A percentile compares a stretch with the other conserved stretches of the same genome.
Evolutionary conservation across 2,329 filamentous ascomycete genomes (phyloP).

Genomic region (Trichoderma oligosporum): DNA sequence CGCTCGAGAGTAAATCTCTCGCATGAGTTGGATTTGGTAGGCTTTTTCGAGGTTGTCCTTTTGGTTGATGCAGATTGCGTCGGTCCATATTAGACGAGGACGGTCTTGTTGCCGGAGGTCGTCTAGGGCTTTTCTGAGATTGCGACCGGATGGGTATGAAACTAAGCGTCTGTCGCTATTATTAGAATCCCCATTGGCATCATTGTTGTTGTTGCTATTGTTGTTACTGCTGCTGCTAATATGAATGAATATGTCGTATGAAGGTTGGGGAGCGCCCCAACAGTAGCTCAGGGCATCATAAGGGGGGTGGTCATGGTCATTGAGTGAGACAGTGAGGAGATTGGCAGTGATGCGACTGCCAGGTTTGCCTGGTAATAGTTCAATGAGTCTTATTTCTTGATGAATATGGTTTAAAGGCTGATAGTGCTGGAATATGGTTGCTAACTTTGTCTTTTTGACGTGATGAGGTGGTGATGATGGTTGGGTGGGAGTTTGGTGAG

Average conservation of each 20-base stretch:
- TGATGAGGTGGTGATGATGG: neutral
- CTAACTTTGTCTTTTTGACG: neutral
- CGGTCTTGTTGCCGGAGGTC: neutral
- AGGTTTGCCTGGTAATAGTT: neutral
- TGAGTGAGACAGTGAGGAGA: neutral
- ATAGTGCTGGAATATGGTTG: neutral
- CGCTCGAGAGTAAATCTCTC: neutral
- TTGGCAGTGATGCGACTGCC: neutral
- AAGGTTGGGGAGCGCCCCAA: neutral
- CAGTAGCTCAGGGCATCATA: neutral
- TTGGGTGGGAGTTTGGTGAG: neutral
- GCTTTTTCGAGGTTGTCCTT: slow-evolving; percentile 7
- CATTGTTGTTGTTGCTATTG: no score
- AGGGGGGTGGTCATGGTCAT: neutral
- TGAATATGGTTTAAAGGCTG: neutral
- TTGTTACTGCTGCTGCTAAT: neutral
- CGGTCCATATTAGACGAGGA: slow-evolving; percentile 7
- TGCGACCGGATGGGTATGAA: neutral
- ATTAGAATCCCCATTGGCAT: neutral
- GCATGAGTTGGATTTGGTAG: slow-evolving; percentile 16
- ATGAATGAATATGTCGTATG: neutral
- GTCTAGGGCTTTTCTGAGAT: neutral
- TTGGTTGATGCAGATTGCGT: slow-evolving; percentile 19
- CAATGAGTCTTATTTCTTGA: neutral
- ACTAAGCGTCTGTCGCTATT: neutral